phyloP scores from a whole-genome alignment of 2,329 filamentous ascomycete species.

The Aspergillus sclerotialis region DNA sequence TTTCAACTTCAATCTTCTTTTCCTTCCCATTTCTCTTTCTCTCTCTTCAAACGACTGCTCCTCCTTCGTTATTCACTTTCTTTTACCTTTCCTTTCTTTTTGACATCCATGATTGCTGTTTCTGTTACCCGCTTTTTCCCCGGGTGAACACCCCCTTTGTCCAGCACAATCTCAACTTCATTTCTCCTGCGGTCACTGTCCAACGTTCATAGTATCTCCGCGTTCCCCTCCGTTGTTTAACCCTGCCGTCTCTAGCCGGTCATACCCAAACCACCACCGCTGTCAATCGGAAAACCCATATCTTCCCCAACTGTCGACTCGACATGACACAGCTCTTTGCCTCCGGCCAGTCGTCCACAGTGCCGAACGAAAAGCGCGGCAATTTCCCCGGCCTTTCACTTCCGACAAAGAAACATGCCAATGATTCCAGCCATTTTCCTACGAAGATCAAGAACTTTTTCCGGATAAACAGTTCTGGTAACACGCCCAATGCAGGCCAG shows the following conservation, averaged over 20 bases:
- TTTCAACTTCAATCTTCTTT: constrained; percentile 4
- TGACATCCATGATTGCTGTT: constrained; percentile 14
- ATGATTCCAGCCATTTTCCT: constrained; percentile 45
- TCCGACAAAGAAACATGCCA: constrained; percentile 38
- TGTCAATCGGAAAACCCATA: background rate
- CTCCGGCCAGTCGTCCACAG: constrained; percentile 28
- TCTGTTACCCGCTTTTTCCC: constrained; percentile 14
- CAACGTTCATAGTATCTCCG: constrained; percentile 7
- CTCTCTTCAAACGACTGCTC: constrained; percentile 3
- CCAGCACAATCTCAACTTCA: too few relatives aligned
- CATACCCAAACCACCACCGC: background rate
- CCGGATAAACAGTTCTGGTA: constrained; percentile 54
- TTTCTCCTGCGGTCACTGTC: constrained; percentile 8
- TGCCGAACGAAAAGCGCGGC: constrained; percentile 39
- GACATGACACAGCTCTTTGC: constrained; percentile 40
- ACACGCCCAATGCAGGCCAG: constrained; percentile 33
- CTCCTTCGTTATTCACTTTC: constrained; percentile 9
- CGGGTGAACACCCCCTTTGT: constrained; percentile 16
- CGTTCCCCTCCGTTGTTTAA: constrained; percentile 6
- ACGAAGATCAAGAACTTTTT: constrained; percentile 65
- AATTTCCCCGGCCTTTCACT: constrained; percentile 41
- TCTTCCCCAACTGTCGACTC: constrained; percentile 2
- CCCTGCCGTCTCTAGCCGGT: too few relatives aligned
- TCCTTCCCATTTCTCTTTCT: constrained; percentile 7
- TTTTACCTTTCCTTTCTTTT: constrained; percentile 8